A percentile compares a stretch with the other conserved stretches of the same genome.
phyloP scores from a whole-genome alignment of 306 rosid genomes.

The Coriaria nepalensis region DNA sequence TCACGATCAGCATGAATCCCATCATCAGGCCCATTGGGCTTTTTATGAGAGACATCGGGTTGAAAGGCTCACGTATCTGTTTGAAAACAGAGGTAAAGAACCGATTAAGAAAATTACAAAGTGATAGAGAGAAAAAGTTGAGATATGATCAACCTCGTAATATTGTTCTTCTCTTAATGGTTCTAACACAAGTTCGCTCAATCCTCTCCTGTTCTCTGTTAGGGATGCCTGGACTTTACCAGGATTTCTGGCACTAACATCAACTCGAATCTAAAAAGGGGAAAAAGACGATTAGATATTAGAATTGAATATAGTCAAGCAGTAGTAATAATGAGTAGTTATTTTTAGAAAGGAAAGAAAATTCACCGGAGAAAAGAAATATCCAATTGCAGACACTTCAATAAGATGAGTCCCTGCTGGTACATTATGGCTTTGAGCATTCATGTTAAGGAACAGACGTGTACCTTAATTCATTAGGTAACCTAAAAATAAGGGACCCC shows the following conservation, averaged over 20 bases:
- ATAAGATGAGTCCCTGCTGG: constrained; percentile 95
- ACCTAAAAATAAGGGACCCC: too few species aligned
- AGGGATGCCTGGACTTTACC: constrained; percentile 95
- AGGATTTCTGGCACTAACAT: constrained; percentile 93
- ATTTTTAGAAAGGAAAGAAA: constrained; percentile 9
- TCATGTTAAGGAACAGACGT: constrained; percentile 34
- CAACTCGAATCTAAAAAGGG: constrained; percentile 71
- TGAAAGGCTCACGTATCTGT: constrained; percentile 89
- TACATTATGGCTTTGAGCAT: constrained; percentile 65
- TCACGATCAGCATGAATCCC: constrained; percentile 90
- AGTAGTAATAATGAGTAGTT: background rate
- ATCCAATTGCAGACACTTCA: constrained; percentile 82
- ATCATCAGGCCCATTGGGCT: constrained; percentile 99
- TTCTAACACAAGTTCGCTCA: constrained; percentile 71
- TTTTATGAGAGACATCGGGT: constrained; percentile 70
- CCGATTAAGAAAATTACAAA: constrained; percentile 7
- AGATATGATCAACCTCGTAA: constrained; percentile 56
- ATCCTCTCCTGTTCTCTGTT: constrained; percentile 80
- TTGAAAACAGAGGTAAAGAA: constrained; percentile 17
- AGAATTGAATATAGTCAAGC: background rate
- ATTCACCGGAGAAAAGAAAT: constrained; percentile 78
- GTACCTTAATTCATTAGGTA: constrained; percentile 8
- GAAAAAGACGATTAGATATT: constrained; percentile 2
- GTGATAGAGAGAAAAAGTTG: background rate
- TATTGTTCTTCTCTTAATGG: constrained; percentile 74